Evolutionary conservation across 345 rosid genomes (phyloP).

Genomic region (Fremontodendron californicum): DNA sequence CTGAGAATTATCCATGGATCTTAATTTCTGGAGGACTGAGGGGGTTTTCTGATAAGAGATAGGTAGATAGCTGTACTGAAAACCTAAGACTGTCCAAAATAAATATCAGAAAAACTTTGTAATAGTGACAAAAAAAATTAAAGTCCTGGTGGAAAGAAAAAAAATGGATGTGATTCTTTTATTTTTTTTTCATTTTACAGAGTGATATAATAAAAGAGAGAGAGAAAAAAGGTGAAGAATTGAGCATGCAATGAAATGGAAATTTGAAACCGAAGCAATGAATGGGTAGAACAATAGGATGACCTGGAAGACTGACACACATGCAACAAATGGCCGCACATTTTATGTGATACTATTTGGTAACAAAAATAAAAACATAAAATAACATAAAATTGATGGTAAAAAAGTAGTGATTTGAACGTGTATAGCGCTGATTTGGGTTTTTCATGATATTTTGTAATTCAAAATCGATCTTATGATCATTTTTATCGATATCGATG

Average conservation of each 20-base stretch:
- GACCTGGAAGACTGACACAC: conserved; percentile 8
- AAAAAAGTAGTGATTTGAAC: background rate
- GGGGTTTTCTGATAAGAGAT: background rate
- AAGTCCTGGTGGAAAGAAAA: background rate
- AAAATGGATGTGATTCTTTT: background rate
- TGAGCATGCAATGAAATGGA: background rate
- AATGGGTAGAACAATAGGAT: conserved; percentile 1
- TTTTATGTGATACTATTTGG: background rate
- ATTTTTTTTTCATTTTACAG: background rate
- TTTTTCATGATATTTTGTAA: background rate
- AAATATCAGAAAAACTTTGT: background rate
- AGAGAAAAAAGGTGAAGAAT: background rate
- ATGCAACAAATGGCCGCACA: background rate
- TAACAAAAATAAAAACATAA: background rate
- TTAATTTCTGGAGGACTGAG: background rate
- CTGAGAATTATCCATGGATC: background rate
- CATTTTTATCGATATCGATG: background rate
- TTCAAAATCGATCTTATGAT: background rate
- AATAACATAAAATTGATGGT: background rate
- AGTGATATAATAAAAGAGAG: background rate
- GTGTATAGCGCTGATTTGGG: background rate
- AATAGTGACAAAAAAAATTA: background rate
- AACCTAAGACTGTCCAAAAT: background rate
- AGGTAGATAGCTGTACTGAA: too few species aligned
- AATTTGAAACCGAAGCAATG: background rate